These are phyloP conservation scores for Cucumis cinereus DNA, from an alignment of 306 rosid genomes.

Conservation along the genomic window DNA sequence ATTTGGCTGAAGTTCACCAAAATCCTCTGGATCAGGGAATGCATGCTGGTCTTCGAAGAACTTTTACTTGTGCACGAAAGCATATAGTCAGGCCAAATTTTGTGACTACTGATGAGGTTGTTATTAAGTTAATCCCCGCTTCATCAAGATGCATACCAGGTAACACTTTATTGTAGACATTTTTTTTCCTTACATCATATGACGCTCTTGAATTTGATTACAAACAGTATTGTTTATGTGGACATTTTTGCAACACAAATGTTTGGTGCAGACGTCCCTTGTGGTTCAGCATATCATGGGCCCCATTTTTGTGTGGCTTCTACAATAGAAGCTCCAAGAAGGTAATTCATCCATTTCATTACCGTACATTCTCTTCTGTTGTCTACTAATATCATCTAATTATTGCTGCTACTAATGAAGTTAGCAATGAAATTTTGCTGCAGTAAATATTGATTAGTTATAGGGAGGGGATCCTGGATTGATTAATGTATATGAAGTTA, in stretches of 20 bases:
- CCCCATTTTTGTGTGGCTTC: slow-evolving; percentile 20
- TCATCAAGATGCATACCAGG: slow-evolving; percentile 38
- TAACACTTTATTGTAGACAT: slow-evolving; percentile 9
- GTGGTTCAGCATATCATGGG: slow-evolving; percentile 9
- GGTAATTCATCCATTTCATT: slow-evolving; percentile 30
- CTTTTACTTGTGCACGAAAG: slow-evolving; percentile 27
- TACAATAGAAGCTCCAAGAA: slow-evolving; percentile 25
- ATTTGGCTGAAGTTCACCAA: not conserved
- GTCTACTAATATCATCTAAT: not conserved
- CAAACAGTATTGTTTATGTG: not conserved
- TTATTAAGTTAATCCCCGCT: slow-evolving; percentile 23
- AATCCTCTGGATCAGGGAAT: slow-evolving; percentile 28
- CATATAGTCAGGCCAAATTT: slow-evolving; percentile 21
- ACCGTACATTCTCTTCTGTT: not conserved
- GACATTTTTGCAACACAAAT: slow-evolving; percentile 12
- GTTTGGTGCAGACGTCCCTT: slow-evolving; percentile 31
- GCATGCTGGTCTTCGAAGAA: slow-evolving; percentile 26
- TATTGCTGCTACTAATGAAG: not conserved
- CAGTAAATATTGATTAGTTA: not conserved
- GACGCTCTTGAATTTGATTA: not conserved
- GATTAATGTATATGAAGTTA: not conserved
- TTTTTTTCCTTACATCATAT: not conserved
- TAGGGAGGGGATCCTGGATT: not conserved
- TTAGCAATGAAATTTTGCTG: not conserved
- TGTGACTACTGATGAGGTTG: slow-evolving; percentile 21